phyloP scores from a whole-genome alignment of 345 rosid genomes.

The Citrus mangshanensis region DNA sequence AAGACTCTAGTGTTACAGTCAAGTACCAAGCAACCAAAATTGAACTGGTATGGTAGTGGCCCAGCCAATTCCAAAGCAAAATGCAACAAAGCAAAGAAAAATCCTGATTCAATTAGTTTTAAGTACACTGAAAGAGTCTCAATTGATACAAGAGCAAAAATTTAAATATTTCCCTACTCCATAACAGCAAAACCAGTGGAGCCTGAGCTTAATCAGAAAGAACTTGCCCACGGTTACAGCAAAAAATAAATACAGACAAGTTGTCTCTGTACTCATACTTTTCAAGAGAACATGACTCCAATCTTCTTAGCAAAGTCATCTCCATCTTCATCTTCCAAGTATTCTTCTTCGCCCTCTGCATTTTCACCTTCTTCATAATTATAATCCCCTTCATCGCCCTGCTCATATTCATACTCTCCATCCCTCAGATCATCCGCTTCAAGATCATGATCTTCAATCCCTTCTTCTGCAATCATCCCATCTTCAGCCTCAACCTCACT shows the following conservation, averaged over 20 bases:
- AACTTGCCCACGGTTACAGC: conserved; percentile 10
- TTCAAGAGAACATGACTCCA: conserved; percentile 55
- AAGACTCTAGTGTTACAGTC: conserved; percentile 34
- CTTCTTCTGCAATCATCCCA: conserved; percentile 39
- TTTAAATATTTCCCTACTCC: conserved; percentile 24
- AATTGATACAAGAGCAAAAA: conserved; percentile 22
- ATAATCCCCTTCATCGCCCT: conserved; percentile 68
- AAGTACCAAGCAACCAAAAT: conserved; percentile 31
- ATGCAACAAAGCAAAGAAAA: conserved; percentile 25
- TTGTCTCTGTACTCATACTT: background rate
- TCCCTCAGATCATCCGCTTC: conserved; percentile 52
- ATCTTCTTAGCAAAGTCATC: conserved; percentile 64
- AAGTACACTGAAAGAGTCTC: conserved; percentile 16
- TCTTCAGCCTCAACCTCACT: conserved; percentile 37
- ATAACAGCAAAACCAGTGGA: conserved; percentile 14
- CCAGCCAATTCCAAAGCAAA: conserved; percentile 1
- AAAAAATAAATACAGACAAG: background rate
- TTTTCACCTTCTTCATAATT: conserved; percentile 66
- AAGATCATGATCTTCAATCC: conserved; percentile 43
- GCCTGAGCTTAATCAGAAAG: conserved; percentile 6
- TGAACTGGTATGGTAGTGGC: background rate
- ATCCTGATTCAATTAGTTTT: conserved; percentile 33
- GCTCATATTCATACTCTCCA: conserved; percentile 47
- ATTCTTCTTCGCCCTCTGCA: conserved; percentile 52
- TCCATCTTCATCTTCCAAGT: conserved; percentile 57